Evolutionary conservation across 768 basidiomycete species (phyloP).

Genomic region (Termitomyces sp.): DNA sequence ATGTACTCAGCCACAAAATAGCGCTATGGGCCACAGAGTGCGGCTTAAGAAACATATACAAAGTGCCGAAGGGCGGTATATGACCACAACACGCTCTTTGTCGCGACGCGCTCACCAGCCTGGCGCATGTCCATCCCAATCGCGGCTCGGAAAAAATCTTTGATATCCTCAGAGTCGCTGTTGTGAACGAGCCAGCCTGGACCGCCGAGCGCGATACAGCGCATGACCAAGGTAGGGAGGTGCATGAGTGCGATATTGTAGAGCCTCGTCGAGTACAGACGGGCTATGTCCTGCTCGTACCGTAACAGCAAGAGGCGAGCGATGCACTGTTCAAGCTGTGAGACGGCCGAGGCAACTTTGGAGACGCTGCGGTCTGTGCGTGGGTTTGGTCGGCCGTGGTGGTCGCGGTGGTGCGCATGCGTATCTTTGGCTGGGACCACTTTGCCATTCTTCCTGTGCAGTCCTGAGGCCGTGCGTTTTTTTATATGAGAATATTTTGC

Average conservation of each 20-base stretch:
- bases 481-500: constrained; percentile 75
- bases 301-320: constrained; percentile 62
- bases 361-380: constrained; percentile 51
- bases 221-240: constrained; percentile 63
- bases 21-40: not conserved
- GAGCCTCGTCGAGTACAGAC: constrained; percentile 66
- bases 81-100: constrained; percentile 75
- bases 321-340: constrained; percentile 64
- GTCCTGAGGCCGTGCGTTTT: constrained; percentile 47
- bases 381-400: constrained; percentile 31
- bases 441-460: constrained; percentile 37
- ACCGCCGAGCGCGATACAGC: constrained; percentile 53
- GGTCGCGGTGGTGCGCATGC: constrained; percentile 15
- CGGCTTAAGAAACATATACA: constrained; percentile 33
- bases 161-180: constrained; percentile 62
- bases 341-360: constrained; percentile 53
- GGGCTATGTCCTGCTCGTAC: constrained; percentile 70
- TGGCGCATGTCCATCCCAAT: constrained; percentile 76
- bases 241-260: constrained; percentile 60
- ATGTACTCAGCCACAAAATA: not conserved
- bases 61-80: constrained; percentile 75
- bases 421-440: constrained; percentile 22
- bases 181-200: constrained; percentile 68
- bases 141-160: constrained; percentile 65
- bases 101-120: constrained; percentile 72